These are phyloP conservation scores for Podila minutissima DNA, from an alignment of 192 early-diverging fungal species.

Conservation along the genomic window DNA sequence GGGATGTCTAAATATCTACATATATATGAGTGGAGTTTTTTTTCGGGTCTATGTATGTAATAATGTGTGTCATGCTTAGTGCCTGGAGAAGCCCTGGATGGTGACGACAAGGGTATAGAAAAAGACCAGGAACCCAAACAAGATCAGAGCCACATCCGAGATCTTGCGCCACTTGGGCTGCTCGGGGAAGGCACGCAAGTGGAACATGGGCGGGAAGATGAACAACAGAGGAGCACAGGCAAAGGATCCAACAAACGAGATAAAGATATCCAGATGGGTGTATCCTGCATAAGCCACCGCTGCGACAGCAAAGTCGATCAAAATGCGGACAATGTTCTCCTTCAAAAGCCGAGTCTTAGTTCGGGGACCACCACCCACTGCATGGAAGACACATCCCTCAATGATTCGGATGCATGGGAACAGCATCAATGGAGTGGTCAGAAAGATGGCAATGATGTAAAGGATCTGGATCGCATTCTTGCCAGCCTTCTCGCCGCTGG, in stretches of 20 bases:
- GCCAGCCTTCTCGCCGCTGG: conserved; percentile 47
- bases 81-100: conserved; percentile 43
- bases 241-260: conserved; percentile 85
- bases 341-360: conserved; percentile 72
- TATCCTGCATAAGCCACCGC: conserved; percentile 77
- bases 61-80: not conserved
- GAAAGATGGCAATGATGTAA: conserved; percentile 89
- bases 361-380: conserved; percentile 68
- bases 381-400: conserved; percentile 75
- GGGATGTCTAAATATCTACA: too few species aligned
- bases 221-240: conserved; percentile 78
- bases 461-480: conserved; percentile 79
- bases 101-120: conserved; percentile 78
- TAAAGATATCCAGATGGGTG: conserved; percentile 87
- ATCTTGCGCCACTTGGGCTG: conserved; percentile 54
- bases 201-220: conserved; percentile 89
- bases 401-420: conserved; percentile 93
- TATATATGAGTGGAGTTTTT: not conserved
- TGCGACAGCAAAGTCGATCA: conserved; percentile 70
- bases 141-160: conserved; percentile 67
- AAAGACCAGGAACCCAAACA: conserved; percentile 65
- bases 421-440: conserved; percentile 85
- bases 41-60: not conserved
- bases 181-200: conserved; percentile 64
- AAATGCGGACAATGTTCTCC: conserved; percentile 77